Evolutionary conservation across 345 rosid species (phyloP), one percentile per base, ranked within the genome.

Genomic region (Adansonia digitata): DNA sequence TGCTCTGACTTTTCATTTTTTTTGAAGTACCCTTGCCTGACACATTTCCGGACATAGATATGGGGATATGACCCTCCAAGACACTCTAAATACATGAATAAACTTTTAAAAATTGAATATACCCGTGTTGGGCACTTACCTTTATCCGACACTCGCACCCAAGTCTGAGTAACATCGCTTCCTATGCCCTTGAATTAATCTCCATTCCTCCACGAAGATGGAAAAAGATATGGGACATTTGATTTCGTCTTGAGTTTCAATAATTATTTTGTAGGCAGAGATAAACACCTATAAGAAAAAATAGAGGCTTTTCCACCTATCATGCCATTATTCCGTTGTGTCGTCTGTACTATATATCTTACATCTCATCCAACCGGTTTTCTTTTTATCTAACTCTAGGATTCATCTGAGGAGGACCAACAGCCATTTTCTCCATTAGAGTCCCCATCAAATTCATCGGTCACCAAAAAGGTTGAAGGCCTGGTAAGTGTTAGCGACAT

Each of bases 401-500:
- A 82, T 42, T 74, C 80, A 49, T 65, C 65, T 34, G 83, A 78
- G 31, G 84, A 71, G 81, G 75, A 61, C 4, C 78, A 78, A 5
- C 77, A 75, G 53, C 79, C 81, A 2, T 49, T 74, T 83, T 85
- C 93, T 74, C 83, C 87, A 67, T 79, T 71, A 62, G 56, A 78
- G 22, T 85, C 89, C 49, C 88, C 87, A 34, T 71, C 91, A 71
- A 53, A 72, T 42, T 86, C 87, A 74, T 75, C 81, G 7, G 75
- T 68, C 27, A 40, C 67, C 61, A 84, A 69, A 77, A 82, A 82
- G 79, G 78, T 77, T 20, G 87, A 86, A 40, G 85, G 86, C 81
- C 86, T 69, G 22, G 93, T 84, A 46, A 74, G 76, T 69, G 74
- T 79, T 45, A 60, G 71, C 45, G 92, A 91, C 20, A 72, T 83